Evolutionary conservation across 768 basidiomycete genomes (phyloP).

Genomic region (Xerocomus spinulosus): DNA sequence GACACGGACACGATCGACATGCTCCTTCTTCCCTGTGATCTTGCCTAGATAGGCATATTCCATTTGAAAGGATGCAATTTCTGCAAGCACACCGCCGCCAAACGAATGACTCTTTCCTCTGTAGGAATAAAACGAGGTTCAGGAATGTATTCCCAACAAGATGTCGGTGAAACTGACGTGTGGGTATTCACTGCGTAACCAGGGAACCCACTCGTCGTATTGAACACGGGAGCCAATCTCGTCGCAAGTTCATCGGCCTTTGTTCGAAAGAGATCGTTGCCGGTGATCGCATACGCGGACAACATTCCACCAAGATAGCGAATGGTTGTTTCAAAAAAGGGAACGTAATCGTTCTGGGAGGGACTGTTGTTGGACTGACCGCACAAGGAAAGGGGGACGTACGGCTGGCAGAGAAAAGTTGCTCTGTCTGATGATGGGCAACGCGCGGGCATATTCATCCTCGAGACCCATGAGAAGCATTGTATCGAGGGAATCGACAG

Average conservation of each 20-base stretch:
- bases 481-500: conserved; percentile 81
- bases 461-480: conserved; percentile 76
- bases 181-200: conserved; percentile 62
- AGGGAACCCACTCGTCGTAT: conserved; percentile 66
- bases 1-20: conserved; percentile 52
- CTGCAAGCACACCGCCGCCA: conserved; percentile 50
- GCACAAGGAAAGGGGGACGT: conserved; percentile 3
- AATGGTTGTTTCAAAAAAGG: conserved; percentile 83
- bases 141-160: neutral
- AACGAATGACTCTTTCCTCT: neutral
- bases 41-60: conserved; percentile 85
- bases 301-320: conserved; percentile 86
- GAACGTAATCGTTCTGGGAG: conserved; percentile 32
- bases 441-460: conserved; percentile 62
- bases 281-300: conserved; percentile 73
- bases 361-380: neutral
- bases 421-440: conserved; percentile 45
- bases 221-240: conserved; percentile 65
- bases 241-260: conserved; percentile 75
- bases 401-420: conserved; percentile 48
- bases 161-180: conserved; percentile 34
- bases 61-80: conserved; percentile 75
- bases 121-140: neutral
- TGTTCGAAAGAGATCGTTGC: conserved; percentile 55
- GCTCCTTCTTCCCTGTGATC: conserved; percentile 63